Percentiles rank a stretch among this genome's conserved stretches.
Conservation (phyloP, 2,329 filamentous ascomycete species). For the Phoma herbarum region DNA sequence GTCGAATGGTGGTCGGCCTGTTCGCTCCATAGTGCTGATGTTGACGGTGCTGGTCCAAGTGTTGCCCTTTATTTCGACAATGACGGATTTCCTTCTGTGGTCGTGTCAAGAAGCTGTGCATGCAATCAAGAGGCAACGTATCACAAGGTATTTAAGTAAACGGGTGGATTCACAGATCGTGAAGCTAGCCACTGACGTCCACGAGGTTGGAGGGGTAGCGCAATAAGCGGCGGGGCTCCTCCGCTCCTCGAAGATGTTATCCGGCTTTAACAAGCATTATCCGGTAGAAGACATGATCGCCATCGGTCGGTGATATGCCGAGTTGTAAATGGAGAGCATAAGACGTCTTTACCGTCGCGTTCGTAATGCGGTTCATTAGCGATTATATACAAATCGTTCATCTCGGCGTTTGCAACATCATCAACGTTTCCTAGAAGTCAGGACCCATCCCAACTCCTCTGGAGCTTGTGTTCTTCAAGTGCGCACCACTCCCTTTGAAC, state of each 20-base stretch:
- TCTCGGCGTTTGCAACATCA: slow-evolving; percentile 26
- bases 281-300: slow-evolving; percentile 3
- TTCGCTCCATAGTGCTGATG: slow-evolving; percentile 26
- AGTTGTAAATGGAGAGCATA: not conserved
- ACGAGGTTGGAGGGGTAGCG: slow-evolving; percentile 17
- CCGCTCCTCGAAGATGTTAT: slow-evolving; percentile 9
- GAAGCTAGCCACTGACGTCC: slow-evolving; percentile 28
- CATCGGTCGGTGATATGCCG: slow-evolving; percentile 8
- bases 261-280: slow-evolving; percentile 16
- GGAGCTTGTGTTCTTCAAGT: slow-evolving; percentile 64
- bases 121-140: not conserved
- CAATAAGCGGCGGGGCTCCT: slow-evolving; percentile 9
- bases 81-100: too few species aligned
- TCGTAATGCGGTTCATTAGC: slow-evolving; percentile 21
- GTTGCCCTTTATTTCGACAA: not conserved
- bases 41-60: not conserved
- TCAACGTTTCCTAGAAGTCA: slow-evolving; percentile 35
- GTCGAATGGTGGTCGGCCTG: slow-evolving; percentile 52
- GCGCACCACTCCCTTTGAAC: slow-evolving; percentile 92
- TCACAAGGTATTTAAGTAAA: slow-evolving; percentile 22
- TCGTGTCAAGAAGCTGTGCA: not conserved
- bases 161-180: slow-evolving; percentile 34
- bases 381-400: slow-evolving; percentile 20
- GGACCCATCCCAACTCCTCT: slow-evolving; percentile 53
- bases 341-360: not conserved